Evolutionary conservation across 495 filamentous ascomycete species (phyloP), one percentile per base, ranked within the genome.

Genomic region (Aspergillus hancockii): DNA sequence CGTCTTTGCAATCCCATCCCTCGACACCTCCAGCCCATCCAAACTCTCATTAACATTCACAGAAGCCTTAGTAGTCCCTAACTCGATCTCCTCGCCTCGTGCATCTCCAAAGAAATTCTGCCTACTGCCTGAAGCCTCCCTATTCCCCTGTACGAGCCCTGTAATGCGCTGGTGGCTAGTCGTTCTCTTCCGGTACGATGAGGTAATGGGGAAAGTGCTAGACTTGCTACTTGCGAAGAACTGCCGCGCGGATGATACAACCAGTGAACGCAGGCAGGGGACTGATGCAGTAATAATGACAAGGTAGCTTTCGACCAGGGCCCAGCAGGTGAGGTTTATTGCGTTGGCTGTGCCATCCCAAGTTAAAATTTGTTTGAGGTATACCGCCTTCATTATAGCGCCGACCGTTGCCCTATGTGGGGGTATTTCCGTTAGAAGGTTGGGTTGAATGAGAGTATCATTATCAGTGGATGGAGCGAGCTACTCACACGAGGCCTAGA

Each of bases 401-500:
- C 34, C 53, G 22, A 28, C 53, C 53, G 41, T 46, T 3, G 53
- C 53, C 2, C 22, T 55, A 21, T 38, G 34, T 7, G 30, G 25
- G 36, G 51, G 8, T n/a, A 18, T 13, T 8, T 40, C 14, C 18
- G 31, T 31, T 6, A 36, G 28, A 1, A 13, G 13, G 28, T 9
- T 36, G 25, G 28, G 5, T 16, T 28, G 25, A 7, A 7, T 28
- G 25, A 28, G 3, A 7, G 25, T 28, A 28, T 7, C 25, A 28
- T 28, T 7, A 28, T 28, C 3, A 28, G 25, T 28, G 7, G 3
- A 28, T 28, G 25, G 7, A 28, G 25, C 25, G 34, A 4, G 45
- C 38, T 38, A 14, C 78, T 55, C 60, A 83, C 78, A 81, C 63
- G 25, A 75, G 67, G 0, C 81, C 81, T 23, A 81, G 61, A 5